Evolutionary conservation across 2,329 filamentous ascomycete genomes (phyloP).

Genomic region (Botrytis galanthina): DNA sequence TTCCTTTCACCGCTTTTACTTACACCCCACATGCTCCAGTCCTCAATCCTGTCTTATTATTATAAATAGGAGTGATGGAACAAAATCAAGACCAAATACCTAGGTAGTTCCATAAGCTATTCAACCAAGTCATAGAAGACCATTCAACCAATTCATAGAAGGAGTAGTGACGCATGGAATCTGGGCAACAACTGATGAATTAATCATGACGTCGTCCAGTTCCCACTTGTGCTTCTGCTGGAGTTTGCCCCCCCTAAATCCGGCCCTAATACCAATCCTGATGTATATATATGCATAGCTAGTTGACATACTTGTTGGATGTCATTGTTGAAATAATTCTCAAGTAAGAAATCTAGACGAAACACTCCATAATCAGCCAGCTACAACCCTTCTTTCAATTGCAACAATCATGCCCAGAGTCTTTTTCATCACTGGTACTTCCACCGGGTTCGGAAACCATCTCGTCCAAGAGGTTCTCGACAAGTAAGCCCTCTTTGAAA

Average conservation of each 20-base stretch:
- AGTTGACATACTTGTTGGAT: too few species aligned
- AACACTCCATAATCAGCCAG: not conserved
- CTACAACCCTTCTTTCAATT: not conserved
- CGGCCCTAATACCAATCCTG: not conserved
- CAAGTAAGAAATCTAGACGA: not conserved
- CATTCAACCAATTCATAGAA: not conserved
- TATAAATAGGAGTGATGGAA: not conserved
- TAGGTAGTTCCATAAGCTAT: not conserved
- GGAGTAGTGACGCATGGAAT: not conserved
- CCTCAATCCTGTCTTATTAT: not conserved
- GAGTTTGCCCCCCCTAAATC: not conserved
- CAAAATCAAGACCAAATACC: not conserved
- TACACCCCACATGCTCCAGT: not conserved
- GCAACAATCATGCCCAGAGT: constrained; percentile 34
- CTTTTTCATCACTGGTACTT: constrained; percentile 51
- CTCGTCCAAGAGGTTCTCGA: constrained; percentile 44
- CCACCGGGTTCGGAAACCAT: constrained; percentile 47
- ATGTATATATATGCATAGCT: not conserved
- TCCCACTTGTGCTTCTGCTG: not conserved
- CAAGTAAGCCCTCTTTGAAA: constrained; percentile 10
- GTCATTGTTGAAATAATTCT: not conserved
- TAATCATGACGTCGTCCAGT: not conserved
- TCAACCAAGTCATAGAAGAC: not conserved
- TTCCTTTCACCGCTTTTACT: not conserved
- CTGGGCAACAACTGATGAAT: not conserved